Percentiles rank a stretch among this genome's conserved stretches.
Conservation (phyloP, 768 basidiomycete genomes). For the Rhizopogon salebrosus region DNA sequence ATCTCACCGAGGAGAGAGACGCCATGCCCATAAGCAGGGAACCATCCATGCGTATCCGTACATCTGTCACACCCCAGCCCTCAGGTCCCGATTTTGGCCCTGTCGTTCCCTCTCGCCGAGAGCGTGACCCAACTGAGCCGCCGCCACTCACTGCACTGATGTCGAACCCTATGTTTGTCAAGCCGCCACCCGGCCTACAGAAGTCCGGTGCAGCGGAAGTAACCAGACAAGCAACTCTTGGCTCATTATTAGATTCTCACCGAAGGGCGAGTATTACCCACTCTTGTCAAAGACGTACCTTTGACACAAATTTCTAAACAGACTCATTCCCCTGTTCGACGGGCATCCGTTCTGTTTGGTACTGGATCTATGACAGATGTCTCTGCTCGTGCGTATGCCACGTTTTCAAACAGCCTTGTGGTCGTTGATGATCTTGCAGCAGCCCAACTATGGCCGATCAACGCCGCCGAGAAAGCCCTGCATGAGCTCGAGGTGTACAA, state of each 20-base stretch:
- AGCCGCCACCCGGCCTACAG: slow-evolving; percentile 39
- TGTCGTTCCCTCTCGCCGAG: slow-evolving; percentile 29
- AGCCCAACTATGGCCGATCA: slow-evolving; percentile 31
- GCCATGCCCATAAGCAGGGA: slow-evolving; percentile 27
- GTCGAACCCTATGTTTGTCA: slow-evolving; percentile 67
- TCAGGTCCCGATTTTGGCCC: slow-evolving; percentile 38
- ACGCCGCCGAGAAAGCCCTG: slow-evolving; percentile 60
- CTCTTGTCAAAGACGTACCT: background rate
- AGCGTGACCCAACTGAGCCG: slow-evolving; percentile 60
- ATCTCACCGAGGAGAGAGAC: slow-evolving; percentile 20
- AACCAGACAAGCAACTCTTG: slow-evolving; percentile 43
- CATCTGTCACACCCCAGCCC: slow-evolving; percentile 69
- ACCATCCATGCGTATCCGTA: slow-evolving; percentile 55
- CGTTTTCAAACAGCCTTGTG: slow-evolving; percentile 3
- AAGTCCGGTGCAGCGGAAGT: slow-evolving; percentile 16
- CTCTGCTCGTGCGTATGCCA: slow-evolving; percentile 24
- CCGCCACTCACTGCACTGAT: slow-evolving; percentile 58
- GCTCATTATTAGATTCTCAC: slow-evolving; percentile 52
- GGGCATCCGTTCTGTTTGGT: slow-evolving; percentile 48
- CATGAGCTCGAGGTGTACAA: slow-evolving; percentile 75
- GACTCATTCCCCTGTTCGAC: slow-evolving; percentile 46
- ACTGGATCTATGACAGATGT: slow-evolving; percentile 30
- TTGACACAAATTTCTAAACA: slow-evolving; percentile 18
- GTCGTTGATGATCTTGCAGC: slow-evolving; percentile 16
- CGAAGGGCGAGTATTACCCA: slow-evolving; percentile 41